phyloP scores from a whole-genome alignment of 140 eudicot genomes.

The Erigeron philadelphicus region DNA sequence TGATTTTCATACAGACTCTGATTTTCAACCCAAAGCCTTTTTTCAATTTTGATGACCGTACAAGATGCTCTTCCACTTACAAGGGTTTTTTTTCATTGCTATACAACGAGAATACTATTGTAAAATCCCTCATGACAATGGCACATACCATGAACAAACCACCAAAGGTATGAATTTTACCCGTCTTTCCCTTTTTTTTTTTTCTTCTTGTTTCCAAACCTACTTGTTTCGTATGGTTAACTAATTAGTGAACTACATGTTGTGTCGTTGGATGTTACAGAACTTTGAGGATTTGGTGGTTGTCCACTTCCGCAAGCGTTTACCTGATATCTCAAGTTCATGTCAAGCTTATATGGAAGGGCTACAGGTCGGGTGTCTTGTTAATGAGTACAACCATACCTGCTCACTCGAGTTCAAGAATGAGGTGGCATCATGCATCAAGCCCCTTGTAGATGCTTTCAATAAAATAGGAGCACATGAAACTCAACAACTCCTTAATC shows the following conservation, averaged over 20 bases:
- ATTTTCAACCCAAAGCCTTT: slow-evolving; percentile 3
- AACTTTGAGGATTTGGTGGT: background rate
- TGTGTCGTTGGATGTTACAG: background rate
- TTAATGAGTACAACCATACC: background rate
- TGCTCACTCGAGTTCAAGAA: slow-evolving; percentile 3
- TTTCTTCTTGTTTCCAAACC: background rate
- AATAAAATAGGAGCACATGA: background rate
- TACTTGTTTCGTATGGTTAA: background rate
- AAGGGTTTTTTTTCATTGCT: background rate
- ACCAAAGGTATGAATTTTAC: background rate
- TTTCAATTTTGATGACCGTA: background rate
- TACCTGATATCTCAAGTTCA: background rate
- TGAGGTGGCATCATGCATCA: background rate
- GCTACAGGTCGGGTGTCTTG: background rate
- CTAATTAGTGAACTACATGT: background rate
- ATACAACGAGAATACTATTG: background rate
- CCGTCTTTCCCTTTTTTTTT: background rate
- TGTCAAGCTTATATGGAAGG: background rate
- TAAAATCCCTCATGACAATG: slow-evolving; percentile 7
- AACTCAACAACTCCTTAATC: background rate
- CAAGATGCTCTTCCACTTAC: too few relatives aligned
- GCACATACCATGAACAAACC: slow-evolving; percentile 5
- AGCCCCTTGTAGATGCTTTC: background rate
- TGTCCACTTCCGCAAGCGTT: background rate
- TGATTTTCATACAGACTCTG: background rate